A percentile compares a stretch with the other conserved stretches of the same genome.
Conservation (phyloP, 257 asterid species). For the Asclepias syriaca region DNA sequence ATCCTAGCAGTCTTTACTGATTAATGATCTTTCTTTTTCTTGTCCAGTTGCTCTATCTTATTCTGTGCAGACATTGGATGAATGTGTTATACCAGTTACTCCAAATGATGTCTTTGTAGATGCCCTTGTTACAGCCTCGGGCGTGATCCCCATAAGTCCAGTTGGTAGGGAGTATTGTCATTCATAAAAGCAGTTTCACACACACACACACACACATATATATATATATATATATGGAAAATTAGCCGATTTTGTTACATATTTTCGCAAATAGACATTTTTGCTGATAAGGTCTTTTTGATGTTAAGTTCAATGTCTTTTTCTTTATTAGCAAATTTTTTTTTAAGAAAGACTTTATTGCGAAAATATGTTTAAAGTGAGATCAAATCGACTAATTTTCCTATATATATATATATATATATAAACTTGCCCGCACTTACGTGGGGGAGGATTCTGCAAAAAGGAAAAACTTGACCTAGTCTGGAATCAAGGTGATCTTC, state of each 20-base stretch:
- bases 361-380: too few relatives aligned
- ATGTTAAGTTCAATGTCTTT: too few relatives aligned
- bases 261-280: too few relatives aligned
- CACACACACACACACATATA: too few relatives aligned
- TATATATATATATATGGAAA: too few relatives aligned
- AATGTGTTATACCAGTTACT: constrained; percentile 67
- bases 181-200: background rate
- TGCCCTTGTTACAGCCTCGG: constrained; percentile 70
- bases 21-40: constrained; percentile 12
- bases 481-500: background rate
- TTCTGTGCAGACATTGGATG: constrained; percentile 72
- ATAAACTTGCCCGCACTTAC: background rate
- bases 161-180: constrained; percentile 27
- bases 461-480: background rate
- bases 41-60: constrained; percentile 72
- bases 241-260: too few relatives aligned
- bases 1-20: background rate
- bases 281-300: too few relatives aligned
- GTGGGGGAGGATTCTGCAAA: background rate
- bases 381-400: too few relatives aligned
- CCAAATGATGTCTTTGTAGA: constrained; percentile 68
- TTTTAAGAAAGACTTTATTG: too few relatives aligned
- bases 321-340: too few relatives aligned
- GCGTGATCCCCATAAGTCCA: constrained; percentile 62
- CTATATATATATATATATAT: background rate